phyloP scores from a whole-genome alignment of 768 basidiomycete genomes.

The Boletus huronensis region DNA sequence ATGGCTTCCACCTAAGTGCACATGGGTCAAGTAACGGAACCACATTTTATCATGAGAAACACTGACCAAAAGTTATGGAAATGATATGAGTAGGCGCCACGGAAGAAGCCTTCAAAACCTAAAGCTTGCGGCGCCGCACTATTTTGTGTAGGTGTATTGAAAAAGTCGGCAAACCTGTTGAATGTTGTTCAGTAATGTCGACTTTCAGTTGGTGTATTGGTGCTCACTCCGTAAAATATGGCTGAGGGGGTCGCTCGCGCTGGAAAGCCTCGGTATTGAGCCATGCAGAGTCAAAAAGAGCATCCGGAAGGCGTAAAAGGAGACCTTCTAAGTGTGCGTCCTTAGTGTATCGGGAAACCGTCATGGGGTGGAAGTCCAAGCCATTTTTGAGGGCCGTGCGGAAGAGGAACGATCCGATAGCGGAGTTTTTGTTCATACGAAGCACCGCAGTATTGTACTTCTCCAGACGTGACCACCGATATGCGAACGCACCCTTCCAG shows the following conservation, averaged over 20 bases:
- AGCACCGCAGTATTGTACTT: slow-evolving; percentile 97
- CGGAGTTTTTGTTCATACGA: slow-evolving; percentile 88
- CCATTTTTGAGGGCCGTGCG: slow-evolving; percentile 91
- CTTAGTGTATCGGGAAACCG: slow-evolving; percentile 83
- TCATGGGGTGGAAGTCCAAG: slow-evolving; percentile 97
- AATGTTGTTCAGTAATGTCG: neutral
- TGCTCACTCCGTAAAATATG: slow-evolving; percentile 81
- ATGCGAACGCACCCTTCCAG: slow-evolving; percentile 95
- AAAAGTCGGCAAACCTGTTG: slow-evolving; percentile 81
- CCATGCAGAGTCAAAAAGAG: slow-evolving; percentile 96
- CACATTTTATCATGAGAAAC: neutral
- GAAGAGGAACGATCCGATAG: slow-evolving; percentile 91
- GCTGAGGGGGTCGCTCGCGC: slow-evolving; percentile 88
- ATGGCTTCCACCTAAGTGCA: slow-evolving; percentile 84
- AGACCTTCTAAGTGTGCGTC: slow-evolving; percentile 85
- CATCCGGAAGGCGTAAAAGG: slow-evolving; percentile 87
- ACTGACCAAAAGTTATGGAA: slow-evolving; percentile 90
- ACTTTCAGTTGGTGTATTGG: neutral
- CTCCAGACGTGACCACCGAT: slow-evolving; percentile 89
- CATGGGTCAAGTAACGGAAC: neutral
- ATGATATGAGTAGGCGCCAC: slow-evolving; percentile 93
- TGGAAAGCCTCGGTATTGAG: slow-evolving; percentile 91
- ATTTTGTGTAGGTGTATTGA: slow-evolving; percentile 68
- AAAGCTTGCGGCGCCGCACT: slow-evolving; percentile 83
- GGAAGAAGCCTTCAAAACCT: slow-evolving; percentile 95